These are phyloP conservation scores for Populus hybrid DNA, from an alignment of 441 rosid genomes.

Conservation along the genomic window DNA sequence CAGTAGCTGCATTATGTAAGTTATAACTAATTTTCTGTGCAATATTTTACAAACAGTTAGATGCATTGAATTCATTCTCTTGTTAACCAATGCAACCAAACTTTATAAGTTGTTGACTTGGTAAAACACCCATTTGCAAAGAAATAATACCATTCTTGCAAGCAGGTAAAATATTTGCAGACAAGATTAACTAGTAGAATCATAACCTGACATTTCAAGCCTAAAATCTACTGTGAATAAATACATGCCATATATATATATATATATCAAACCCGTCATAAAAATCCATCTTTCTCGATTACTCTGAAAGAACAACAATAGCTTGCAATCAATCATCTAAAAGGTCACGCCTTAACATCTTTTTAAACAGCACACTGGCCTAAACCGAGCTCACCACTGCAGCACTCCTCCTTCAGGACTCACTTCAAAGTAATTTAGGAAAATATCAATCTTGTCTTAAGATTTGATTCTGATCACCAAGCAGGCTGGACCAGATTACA, in stretches of 20 bases:
- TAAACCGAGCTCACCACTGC: background rate
- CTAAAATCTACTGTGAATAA: background rate
- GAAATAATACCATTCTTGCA: background rate
- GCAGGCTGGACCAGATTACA: background rate
- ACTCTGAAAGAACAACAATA: background rate
- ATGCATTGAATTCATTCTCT: conserved; percentile 1
- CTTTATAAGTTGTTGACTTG: background rate
- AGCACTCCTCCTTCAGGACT: background rate
- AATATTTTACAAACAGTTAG: background rate
- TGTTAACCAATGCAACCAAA: background rate
- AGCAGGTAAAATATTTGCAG: background rate
- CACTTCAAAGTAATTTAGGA: background rate
- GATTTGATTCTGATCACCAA: background rate
- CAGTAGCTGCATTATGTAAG: background rate
- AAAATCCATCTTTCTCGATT: background rate
- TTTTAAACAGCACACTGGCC: background rate
- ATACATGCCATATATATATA: background rate
- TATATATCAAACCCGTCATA: background rate
- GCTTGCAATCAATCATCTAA: background rate
- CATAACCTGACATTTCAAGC: background rate
- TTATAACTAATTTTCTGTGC: background rate
- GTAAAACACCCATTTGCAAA: background rate
- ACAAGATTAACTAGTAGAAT: conserved; percentile 2
- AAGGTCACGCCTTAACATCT: background rate
- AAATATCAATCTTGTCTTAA: background rate